Evolutionary conservation across 768 basidiomycete genomes (phyloP).

Genomic region (Lactifluus subvellereus): DNA sequence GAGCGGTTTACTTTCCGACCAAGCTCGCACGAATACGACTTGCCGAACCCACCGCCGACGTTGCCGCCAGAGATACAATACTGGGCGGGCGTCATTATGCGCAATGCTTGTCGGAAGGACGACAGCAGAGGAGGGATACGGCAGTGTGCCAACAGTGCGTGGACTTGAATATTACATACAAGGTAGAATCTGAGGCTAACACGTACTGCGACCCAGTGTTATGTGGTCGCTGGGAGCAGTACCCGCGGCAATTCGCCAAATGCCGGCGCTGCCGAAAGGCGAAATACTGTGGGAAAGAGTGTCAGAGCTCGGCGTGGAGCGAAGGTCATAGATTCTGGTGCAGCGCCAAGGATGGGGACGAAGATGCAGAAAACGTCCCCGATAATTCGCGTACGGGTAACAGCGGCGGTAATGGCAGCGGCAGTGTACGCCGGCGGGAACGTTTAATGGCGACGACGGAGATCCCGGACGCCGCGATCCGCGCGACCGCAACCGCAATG

Average conservation of each 20-base stretch:
- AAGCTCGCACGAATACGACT: slow-evolving; percentile 69
- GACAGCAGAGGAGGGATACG: slow-evolving; percentile 87
- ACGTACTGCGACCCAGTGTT: slow-evolving; percentile 51
- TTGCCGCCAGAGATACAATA: slow-evolving; percentile 91
- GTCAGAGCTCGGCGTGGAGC: slow-evolving; percentile 94
- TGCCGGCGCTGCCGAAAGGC: slow-evolving; percentile 94
- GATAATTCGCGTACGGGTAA: neutral
- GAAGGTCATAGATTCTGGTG: slow-evolving; percentile 97
- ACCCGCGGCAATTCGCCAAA: slow-evolving; percentile 94
- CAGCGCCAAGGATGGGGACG: slow-evolving; percentile 54
- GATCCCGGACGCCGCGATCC: slow-evolving; percentile 18
- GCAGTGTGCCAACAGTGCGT: slow-evolving; percentile 94
- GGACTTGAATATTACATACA: neutral
- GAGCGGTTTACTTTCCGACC: slow-evolving; percentile 96
- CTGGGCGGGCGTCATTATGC: slow-evolving; percentile 99
- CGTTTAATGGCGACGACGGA: slow-evolving; percentile 24
- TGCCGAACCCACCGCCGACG: slow-evolving; percentile 60
- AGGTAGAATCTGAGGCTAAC: neutral
- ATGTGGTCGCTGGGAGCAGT: slow-evolving; percentile 91
- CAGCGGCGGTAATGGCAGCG: slow-evolving; percentile 1
- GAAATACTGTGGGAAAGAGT: slow-evolving; percentile 97
- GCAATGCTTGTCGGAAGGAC: slow-evolving; percentile 98
- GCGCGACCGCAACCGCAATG: slow-evolving; percentile 20
- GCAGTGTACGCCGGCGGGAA: slow-evolving; percentile 14
- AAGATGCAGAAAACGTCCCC: slow-evolving; percentile 30